These are phyloP conservation scores for Stenocarpella maydis DNA, from an alignment of 2,329 filamentous ascomycete species.

Conservation along the genomic window DNA sequence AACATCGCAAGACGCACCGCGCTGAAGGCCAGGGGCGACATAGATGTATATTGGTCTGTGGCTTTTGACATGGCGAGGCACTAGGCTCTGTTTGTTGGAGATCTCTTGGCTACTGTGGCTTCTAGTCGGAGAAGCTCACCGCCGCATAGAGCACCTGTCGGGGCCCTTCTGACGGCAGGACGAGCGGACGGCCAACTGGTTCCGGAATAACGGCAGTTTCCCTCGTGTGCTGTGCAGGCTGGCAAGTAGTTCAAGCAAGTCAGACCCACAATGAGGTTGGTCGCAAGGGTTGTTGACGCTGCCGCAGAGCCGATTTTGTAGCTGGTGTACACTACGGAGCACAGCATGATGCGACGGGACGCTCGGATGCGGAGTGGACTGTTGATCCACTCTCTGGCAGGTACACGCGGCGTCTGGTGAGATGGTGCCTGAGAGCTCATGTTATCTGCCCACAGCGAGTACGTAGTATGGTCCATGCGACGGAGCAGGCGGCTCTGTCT, in stretches of 20 bases:
- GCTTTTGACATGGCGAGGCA: neutral
- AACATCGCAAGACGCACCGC: constrained; percentile 17
- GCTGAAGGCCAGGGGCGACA: constrained; percentile 5
- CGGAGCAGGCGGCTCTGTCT: constrained; percentile 6
- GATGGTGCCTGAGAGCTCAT: neutral
- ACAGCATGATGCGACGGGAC: neutral
- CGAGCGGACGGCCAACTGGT: neutral
- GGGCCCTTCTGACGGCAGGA: neutral
- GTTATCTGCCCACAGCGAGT: neutral
- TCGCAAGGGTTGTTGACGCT: neutral
- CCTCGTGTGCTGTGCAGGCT: neutral
- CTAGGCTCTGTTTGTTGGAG: neutral
- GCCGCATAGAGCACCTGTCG: neutral
- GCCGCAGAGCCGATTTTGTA: neutral
- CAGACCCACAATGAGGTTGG: neutral
- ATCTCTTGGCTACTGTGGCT: neutral
- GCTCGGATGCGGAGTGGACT: constrained; percentile 14
- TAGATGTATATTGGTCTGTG: neutral
- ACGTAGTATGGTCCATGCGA: no score
- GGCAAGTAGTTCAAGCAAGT: neutral
- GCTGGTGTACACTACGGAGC: no score
- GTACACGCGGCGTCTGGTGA: neutral
- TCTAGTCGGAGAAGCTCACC: neutral
- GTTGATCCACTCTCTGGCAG: constrained; percentile 7
- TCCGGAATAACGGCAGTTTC: neutral